Conservation (phyloP, 2,329 filamentous ascomycete genomes). For the Cladosporium sp. region DNA sequence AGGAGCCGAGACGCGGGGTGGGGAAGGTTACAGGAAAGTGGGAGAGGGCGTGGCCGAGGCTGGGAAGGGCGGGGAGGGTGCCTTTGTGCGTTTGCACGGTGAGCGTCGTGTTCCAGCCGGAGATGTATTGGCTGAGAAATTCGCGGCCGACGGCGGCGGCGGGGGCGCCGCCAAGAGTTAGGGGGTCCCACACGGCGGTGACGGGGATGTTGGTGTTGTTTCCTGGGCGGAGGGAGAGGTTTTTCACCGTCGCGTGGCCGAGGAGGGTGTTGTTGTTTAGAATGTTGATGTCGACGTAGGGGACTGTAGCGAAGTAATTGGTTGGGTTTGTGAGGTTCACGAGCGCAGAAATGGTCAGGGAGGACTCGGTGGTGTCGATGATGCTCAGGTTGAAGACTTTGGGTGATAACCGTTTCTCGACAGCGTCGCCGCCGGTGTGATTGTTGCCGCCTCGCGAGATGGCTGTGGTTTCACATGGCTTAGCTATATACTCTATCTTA, state of each 20-base stretch:
- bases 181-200: constrained; percentile 70
- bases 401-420: constrained; percentile 44
- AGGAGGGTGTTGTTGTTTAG: constrained; percentile 69
- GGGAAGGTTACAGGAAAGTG: constrained; percentile 66
- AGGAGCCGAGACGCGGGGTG: constrained; percentile 63
- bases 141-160: constrained; percentile 63
- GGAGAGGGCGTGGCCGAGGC: constrained; percentile 69
- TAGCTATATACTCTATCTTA: constrained; percentile 26
- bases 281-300: constrained; percentile 73
- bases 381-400: constrained; percentile 69
- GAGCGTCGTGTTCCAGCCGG: constrained; percentile 79
- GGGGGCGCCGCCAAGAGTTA: constrained; percentile 55
- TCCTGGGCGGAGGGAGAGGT: constrained; percentile 63
- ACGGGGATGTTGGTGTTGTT: constrained; percentile 68
- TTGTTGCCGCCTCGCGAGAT: constrained; percentile 11
- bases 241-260: constrained; percentile 66
- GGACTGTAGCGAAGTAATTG: constrained; percentile 76
- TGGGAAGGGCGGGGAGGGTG: constrained; percentile 70
- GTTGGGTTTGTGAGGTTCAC: constrained; percentile 91
- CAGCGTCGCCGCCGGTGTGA: constrained; percentile 4
- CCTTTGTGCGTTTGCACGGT: constrained; percentile 66
- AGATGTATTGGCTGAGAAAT: constrained; percentile 80
- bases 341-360: constrained; percentile 65
- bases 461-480: constrained; percentile 16
- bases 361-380: constrained; percentile 65